Evolutionary conservation across 768 basidiomycete species (phyloP).

Genomic region (Flagelloscypha sp.): DNA sequence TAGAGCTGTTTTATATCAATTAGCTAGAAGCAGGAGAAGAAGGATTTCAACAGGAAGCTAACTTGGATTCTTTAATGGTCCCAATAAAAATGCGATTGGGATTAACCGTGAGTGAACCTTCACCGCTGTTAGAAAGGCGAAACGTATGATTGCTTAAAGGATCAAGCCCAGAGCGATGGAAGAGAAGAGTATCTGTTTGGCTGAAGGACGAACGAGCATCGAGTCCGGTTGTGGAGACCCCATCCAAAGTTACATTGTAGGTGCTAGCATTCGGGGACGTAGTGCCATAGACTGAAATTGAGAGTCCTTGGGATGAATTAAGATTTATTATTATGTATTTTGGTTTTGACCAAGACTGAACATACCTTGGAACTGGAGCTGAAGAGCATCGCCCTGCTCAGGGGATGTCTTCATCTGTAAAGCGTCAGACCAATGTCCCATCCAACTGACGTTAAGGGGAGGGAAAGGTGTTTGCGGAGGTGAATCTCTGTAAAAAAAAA

Average conservation of each 20-base stretch:
- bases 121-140: slow-evolving; percentile 48
- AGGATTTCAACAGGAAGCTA: too few relatives aligned
- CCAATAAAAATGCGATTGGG: too few relatives aligned
- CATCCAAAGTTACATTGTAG: slow-evolving; percentile 51
- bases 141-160: slow-evolving; percentile 40
- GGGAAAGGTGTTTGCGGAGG: too few relatives aligned
- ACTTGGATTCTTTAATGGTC: too few relatives aligned
- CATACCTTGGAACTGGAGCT: slow-evolving; percentile 39
- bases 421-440: too few relatives aligned
- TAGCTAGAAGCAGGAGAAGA: neutral
- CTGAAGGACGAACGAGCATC: slow-evolving; percentile 48
- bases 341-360: slow-evolving; percentile 5
- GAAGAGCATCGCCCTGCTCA: too few relatives aligned
- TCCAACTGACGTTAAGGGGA: too few relatives aligned
- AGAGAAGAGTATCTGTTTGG: slow-evolving; percentile 47
- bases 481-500: too few relatives aligned
- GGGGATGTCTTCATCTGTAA: too few relatives aligned
- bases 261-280: slow-evolving; percentile 50
- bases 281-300: slow-evolving; percentile 51
- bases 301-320: slow-evolving; percentile 37
- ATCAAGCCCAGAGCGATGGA: slow-evolving; percentile 55
- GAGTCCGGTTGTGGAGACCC: slow-evolving; percentile 35
- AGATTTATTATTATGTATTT: slow-evolving; percentile 3
- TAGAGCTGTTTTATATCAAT: too few relatives aligned
- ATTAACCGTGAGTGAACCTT: slow-evolving; percentile 38